Conservation (phyloP, 352 stramenopile genomes). For the Pythium grandisporangium region DNA sequence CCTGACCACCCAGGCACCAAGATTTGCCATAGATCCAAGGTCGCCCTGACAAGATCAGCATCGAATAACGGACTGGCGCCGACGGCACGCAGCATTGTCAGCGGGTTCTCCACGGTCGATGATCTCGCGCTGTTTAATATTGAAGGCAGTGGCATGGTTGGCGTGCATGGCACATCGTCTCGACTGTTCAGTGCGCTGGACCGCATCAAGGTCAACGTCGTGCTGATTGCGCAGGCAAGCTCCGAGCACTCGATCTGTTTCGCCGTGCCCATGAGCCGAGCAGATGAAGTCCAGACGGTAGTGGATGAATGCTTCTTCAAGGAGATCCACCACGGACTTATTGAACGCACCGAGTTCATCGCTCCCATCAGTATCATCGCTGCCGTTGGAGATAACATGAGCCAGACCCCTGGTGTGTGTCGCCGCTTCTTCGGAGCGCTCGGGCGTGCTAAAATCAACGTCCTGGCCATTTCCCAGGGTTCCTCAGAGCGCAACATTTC, state of each 20-base stretch:
- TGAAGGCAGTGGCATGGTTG: slow-evolving; percentile 93
- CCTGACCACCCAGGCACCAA: slow-evolving; percentile 69
- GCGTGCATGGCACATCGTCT: slow-evolving; percentile 89
- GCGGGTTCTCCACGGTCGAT: slow-evolving; percentile 91
- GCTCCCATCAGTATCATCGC: slow-evolving; percentile 92
- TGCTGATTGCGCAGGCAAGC: slow-evolving; percentile 91
- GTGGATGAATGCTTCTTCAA: slow-evolving; percentile 85
- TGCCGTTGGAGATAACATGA: slow-evolving; percentile 94
- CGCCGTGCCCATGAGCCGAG: slow-evolving; percentile 75
- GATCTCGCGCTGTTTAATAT: slow-evolving; percentile 94
- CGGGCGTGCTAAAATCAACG: slow-evolving; percentile 91
- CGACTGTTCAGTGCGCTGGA: slow-evolving; percentile 91
- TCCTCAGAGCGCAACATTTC: slow-evolving; percentile 94
- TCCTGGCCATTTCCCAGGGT: slow-evolving; percentile 93
- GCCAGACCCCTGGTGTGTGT: slow-evolving; percentile 85
- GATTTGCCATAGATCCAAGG: slow-evolving; percentile 53
- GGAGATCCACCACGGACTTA: slow-evolving; percentile 77
- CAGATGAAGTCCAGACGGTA: slow-evolving; percentile 53
- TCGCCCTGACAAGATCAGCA: slow-evolving; percentile 43
- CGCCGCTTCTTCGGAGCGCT: slow-evolving; percentile 93
- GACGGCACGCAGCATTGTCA: slow-evolving; percentile 69
- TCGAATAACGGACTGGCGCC: slow-evolving; percentile 52
- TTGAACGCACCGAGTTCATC: slow-evolving; percentile 79
- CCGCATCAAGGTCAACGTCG: slow-evolving; percentile 88
- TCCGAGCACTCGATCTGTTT: slow-evolving; percentile 96